A percentile compares a stretch with the other conserved stretches of the same genome.
These are phyloP conservation scores for Talaromyces sp. DNA, from an alignment of 2,329 filamentous ascomycete genomes.

Conservation along the genomic window DNA sequence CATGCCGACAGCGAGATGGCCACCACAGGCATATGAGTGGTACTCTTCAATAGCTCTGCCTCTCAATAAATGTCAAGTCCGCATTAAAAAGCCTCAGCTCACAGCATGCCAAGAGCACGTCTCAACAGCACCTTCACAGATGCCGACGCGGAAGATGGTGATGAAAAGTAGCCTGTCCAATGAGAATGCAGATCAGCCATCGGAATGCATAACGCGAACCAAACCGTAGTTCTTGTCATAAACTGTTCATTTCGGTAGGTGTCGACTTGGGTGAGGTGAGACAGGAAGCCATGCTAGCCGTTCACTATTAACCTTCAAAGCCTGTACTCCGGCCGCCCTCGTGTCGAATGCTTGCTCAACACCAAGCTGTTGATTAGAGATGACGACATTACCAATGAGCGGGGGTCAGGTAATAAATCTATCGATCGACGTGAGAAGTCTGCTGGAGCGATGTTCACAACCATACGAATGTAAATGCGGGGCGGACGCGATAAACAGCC, in stretches of 20 bases:
- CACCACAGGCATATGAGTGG: background rate
- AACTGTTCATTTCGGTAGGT: background rate
- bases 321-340: background rate
- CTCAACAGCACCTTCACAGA: background rate
- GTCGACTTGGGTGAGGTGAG: background rate
- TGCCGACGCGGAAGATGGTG: background rate
- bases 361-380: background rate
- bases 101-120: background rate
- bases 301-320: background rate
- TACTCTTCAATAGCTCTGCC: background rate
- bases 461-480: background rate
- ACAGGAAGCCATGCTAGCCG: background rate
- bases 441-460: background rate
- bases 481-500: background rate
- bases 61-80: background rate
- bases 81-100: background rate
- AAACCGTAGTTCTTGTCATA: background rate
- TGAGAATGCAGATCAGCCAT: background rate
- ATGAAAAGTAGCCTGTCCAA: background rate
- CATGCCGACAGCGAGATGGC: background rate
- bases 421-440: background rate
- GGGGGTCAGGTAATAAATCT: background rate
- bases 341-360: background rate
- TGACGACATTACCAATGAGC: background rate
- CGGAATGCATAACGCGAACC: background rate